Evolutionary conservation across 768 basidiomycete species (phyloP), one percentile per base, ranked within the genome.

Genomic region (Termitomyces sp.): DNA sequence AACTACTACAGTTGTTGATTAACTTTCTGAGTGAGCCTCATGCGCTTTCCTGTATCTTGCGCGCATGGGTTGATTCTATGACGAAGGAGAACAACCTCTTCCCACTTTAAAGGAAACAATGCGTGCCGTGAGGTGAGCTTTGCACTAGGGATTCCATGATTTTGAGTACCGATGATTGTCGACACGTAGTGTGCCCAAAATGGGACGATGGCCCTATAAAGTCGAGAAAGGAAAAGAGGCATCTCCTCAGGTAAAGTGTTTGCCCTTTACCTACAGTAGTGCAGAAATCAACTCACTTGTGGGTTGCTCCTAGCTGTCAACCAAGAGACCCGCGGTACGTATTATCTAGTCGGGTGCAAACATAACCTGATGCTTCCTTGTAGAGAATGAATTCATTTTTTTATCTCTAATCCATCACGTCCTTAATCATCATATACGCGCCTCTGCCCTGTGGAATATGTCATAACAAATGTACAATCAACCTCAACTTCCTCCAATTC

Each of bases 341-440:
- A 4, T 11, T 3, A 9, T 39, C 7, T 39, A 6, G 15, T 8
- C 31, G 4, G 3, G 27, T 15, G 13, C 1, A 27, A 24, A 12
- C 24, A 22, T 7, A 20, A 3, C n/a, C 18, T 18, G n/a, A 9
- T 4, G 2, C 3, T 22, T 22, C 22, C 4, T 5, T 33, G 15
- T 15, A 59, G 58, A 49, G 53, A 11, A 54, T 59, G 53, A 22
- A 59, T 13, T 59, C 58, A 1, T n/a, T 49, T 20, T 42, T 59
- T 6, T 33, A 31, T n/a, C 47, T 49, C 30, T 49, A n/a, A 49
- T n/a, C n/a, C 2, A 27, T 27, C 27, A 4, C 27, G 2, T 2
- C 2, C 2, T 27, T 4, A 4, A 27, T 27, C 27, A 27, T 27
- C 4, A 27, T 27, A 4, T 27, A 27, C 4, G 4, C 4, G 4